Evolutionary conservation across 169 alveolate genomes (phyloP).

Genomic region (Babesia sp.): DNA sequence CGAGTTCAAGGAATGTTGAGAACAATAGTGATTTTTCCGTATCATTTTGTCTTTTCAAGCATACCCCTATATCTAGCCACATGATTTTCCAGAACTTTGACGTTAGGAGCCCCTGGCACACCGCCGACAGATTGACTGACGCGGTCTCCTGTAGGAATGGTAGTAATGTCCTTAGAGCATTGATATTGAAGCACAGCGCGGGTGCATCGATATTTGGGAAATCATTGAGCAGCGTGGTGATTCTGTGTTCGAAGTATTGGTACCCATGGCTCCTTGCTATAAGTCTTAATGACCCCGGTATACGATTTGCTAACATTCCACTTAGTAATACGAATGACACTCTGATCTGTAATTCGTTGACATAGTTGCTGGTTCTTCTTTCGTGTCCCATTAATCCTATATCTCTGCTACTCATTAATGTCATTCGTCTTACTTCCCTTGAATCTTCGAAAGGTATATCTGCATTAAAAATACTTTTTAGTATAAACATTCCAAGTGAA

Average conservation of each 20-base stretch:
- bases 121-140: conserved; percentile 19
- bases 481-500: conserved; percentile 38
- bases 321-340: conserved; percentile 55
- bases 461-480: conserved; percentile 47
- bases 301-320: conserved; percentile 51
- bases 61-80: conserved; percentile 52
- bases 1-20: conserved; percentile 43
- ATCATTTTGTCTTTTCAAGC: not conserved
- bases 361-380: not conserved
- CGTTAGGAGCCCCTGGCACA: conserved; percentile 50
- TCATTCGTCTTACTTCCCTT: not conserved
- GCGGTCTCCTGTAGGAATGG: conserved; percentile 53
- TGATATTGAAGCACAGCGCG: conserved; percentile 56
- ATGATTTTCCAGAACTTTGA: conserved; percentile 57
- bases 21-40: conserved; percentile 21
- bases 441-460: conserved; percentile 38
- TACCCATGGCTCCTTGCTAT: conserved; percentile 53
- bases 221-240: conserved; percentile 32
- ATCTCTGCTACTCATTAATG: too few species aligned
- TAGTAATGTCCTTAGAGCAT: conserved; percentile 41
- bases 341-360: conserved; percentile 13
- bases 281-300: conserved; percentile 66
- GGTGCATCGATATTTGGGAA: conserved; percentile 20
- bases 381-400: not conserved
- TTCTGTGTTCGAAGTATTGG: conserved; percentile 50